These are phyloP conservation scores for Meyerozyma guilliermondii DNA, from an alignment of 1,139 yeast species.

Conservation along the genomic window DNA sequence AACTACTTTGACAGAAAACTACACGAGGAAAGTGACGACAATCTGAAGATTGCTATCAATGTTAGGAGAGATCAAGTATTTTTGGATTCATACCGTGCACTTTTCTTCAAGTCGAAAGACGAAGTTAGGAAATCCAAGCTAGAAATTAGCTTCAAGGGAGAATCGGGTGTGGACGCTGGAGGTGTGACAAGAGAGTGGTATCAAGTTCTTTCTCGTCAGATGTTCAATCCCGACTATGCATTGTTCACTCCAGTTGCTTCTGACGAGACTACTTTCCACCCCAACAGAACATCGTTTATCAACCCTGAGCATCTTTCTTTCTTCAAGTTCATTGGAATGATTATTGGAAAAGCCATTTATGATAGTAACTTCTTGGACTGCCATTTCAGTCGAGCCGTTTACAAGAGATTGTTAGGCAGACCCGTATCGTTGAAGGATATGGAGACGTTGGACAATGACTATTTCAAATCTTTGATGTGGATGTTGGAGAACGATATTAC, in stretches of 20 bases:
- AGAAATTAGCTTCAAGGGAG: conserved; percentile 83
- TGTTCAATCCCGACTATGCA: conserved; percentile 96
- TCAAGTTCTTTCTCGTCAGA: conserved; percentile 88
- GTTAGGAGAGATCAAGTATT: conserved; percentile 90
- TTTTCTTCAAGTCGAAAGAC: conserved; percentile 75
- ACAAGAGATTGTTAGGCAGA: conserved; percentile 77
- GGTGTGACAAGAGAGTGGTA: conserved; percentile 98
- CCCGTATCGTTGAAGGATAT: conserved; percentile 86
- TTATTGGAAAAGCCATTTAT: conserved; percentile 90
- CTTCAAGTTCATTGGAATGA: conserved; percentile 90
- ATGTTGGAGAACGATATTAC: conserved; percentile 96
- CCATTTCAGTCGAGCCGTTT: conserved; percentile 93
- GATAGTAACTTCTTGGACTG: conserved; percentile 89
- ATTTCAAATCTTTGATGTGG: conserved; percentile 91
- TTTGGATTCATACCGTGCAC: conserved; percentile 79
- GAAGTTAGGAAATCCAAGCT: conserved; percentile 72
- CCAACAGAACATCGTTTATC: conserved; percentile 87
- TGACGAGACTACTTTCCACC: conserved; percentile 92
- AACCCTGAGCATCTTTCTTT: conserved; percentile 91
- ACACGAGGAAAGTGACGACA: conserved; percentile 42
- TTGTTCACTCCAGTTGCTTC: conserved; percentile 88
- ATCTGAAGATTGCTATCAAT: conserved; percentile 52
- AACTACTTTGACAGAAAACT: conserved; percentile 76
- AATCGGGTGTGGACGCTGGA: conserved; percentile 97
- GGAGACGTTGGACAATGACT: conserved; percentile 91